phyloP scores from a whole-genome alignment of 2,329 filamentous ascomycete genomes.

The Fusarium agapanthi region DNA sequence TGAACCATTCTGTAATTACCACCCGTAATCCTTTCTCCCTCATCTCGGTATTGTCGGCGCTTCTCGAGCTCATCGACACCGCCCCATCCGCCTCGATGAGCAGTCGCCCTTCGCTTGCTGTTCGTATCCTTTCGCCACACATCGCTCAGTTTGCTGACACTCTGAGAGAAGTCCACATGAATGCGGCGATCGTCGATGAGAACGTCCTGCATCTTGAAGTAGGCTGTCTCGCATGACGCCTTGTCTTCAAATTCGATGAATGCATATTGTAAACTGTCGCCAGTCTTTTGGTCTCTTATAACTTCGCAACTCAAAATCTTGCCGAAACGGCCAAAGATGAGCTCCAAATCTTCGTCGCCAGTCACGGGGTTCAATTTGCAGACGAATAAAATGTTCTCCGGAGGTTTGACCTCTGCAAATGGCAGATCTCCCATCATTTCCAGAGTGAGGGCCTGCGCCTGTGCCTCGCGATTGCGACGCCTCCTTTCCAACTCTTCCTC shows the following conservation, averaged over 20 bases:
- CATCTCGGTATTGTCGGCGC: slow-evolving; percentile 86
- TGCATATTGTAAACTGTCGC: slow-evolving; percentile 94
- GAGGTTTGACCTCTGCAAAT: slow-evolving; percentile 96
- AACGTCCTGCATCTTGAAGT: slow-evolving; percentile 98
- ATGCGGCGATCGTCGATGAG: slow-evolving; percentile 97
- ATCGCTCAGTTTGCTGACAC: slow-evolving; percentile 86
- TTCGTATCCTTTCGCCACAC: slow-evolving; percentile 90
- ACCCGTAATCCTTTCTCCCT: slow-evolving; percentile 57
- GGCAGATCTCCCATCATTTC: slow-evolving; percentile 98
- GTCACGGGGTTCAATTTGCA: slow-evolving; percentile 99
- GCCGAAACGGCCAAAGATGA: slow-evolving; percentile 97
- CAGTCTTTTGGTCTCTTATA: slow-evolving; percentile 91
- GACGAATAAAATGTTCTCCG: slow-evolving; percentile 96
- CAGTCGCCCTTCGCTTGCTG: slow-evolving; percentile 72
- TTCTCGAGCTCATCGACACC: slow-evolving; percentile 89
- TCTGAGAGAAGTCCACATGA: slow-evolving; percentile 98
- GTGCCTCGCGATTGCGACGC: slow-evolving; percentile 87
- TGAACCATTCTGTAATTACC: slow-evolving; percentile 82
- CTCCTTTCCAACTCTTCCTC: slow-evolving; percentile 82
- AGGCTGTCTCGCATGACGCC: slow-evolving; percentile 90
- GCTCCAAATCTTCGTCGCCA: slow-evolving; percentile 89
- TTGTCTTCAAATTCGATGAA: slow-evolving; percentile 98
- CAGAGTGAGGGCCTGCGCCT: slow-evolving; percentile 91
- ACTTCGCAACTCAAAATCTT: slow-evolving; percentile 96
- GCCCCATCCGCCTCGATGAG: slow-evolving; percentile 80